These are phyloP conservation scores for Cercospora sp. DNA, from an alignment of 2,329 filamentous ascomycete species.

Conservation along the genomic window DNA sequence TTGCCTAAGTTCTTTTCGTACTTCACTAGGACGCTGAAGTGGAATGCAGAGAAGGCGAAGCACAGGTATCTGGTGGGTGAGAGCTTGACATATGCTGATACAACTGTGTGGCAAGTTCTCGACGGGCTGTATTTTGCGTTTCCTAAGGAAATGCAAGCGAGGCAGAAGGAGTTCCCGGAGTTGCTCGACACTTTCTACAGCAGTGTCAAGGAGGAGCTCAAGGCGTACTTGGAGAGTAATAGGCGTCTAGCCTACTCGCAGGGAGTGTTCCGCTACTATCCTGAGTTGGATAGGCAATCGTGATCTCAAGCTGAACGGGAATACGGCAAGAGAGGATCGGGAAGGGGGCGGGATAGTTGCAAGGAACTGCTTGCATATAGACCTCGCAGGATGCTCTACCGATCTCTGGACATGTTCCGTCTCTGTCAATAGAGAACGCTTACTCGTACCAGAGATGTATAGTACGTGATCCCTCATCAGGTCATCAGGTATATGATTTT, in stretches of 20 bases:
- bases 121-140: conserved; percentile 64
- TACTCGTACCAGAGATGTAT: neutral
- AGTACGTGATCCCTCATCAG: conserved; percentile 14
- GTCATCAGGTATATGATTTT: conserved; percentile 22
- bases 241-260: conserved; percentile 61
- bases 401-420: neutral
- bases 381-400: neutral
- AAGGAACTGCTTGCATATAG: neutral
- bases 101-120: conserved; percentile 69
- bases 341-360: neutral
- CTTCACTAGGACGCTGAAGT: conserved; percentile 65
- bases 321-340: neutral
- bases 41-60: conserved; percentile 57
- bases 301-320: neutral
- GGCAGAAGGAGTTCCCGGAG: conserved; percentile 58
- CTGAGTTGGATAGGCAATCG: conserved; percentile 63
- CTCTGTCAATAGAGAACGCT: neutral
- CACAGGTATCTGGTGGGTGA: conserved; percentile 66
- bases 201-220: conserved; percentile 63
- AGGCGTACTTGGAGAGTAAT: conserved; percentile 67
- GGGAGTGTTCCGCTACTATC: conserved; percentile 72
- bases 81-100: conserved; percentile 68
- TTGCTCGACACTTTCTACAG: conserved; percentile 64
- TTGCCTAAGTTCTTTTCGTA: conserved; percentile 73
- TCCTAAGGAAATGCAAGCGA: conserved; percentile 62